A percentile compares a stretch with the other conserved stretches of the same genome.
phyloP scores from a whole-genome alignment of 768 basidiomycete species.

The Leccinum uliginosum region DNA sequence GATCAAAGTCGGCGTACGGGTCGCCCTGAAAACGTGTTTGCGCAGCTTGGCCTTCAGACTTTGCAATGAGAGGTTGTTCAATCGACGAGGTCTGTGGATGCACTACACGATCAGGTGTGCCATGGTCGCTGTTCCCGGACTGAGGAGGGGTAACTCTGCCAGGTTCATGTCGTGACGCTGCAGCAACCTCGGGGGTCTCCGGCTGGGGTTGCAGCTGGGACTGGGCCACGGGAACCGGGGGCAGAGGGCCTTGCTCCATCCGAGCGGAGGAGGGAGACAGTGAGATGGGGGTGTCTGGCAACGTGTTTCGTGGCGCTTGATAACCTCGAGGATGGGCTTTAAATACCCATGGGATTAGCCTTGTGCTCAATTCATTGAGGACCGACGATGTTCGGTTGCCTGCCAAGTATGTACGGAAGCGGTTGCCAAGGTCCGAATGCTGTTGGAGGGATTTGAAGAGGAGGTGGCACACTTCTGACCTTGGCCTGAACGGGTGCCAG shows the following conservation, averaged over 20 bases:
- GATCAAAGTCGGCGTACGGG: slow-evolving; percentile 11
- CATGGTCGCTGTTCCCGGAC: slow-evolving; percentile 1
- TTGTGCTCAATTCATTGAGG: background rate
- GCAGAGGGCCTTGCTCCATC: background rate
- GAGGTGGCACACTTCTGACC: no score
- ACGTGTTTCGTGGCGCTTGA: background rate
- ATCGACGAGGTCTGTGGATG: slow-evolving; percentile 1
- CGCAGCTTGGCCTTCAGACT: slow-evolving; percentile 3
- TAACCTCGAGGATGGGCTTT: background rate
- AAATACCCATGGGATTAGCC: background rate
- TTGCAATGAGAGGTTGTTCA: slow-evolving; percentile 6
- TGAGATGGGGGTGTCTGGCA: background rate
- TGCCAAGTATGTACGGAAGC: background rate
- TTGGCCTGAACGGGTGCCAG: no score
- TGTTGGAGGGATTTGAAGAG: no score
- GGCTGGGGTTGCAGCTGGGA: background rate
- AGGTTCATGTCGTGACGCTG: slow-evolving; percentile 3
- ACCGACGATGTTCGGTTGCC: background rate
- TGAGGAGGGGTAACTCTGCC: background rate
- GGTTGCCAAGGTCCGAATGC: background rate
- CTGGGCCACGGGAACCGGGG: background rate
- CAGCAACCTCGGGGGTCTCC: background rate
- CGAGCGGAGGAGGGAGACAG: background rate
- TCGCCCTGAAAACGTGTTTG: background rate
- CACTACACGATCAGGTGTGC: background rate